A percentile compares a stretch with the other conserved stretches of the same genome.
Conservation (phyloP, 371 early-diverging fungal genomes). For the Lichtheimia ramosa region DNA sequence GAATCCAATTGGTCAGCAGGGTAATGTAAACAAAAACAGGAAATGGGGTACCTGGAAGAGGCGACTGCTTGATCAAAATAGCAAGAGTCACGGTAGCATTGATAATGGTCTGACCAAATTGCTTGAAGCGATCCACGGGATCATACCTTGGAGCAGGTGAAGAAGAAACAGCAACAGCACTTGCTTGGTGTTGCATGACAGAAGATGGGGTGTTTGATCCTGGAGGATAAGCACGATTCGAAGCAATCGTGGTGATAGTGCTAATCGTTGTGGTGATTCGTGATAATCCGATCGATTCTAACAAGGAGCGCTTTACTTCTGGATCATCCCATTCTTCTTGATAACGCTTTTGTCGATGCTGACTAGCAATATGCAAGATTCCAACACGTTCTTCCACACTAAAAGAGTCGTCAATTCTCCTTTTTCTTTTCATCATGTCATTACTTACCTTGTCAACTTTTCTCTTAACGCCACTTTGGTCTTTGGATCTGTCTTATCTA, state of each 20-base stretch:
- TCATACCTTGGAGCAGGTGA: not conserved
- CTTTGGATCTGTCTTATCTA: constrained; percentile 31
- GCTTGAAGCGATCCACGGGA: constrained; percentile 20
- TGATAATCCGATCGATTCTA: constrained; percentile 9
- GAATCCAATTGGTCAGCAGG: not conserved
- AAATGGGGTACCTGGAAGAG: constrained; percentile 19
- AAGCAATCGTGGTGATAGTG: constrained; percentile 15
- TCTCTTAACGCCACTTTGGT: constrained; percentile 24
- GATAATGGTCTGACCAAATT: constrained; percentile 24
- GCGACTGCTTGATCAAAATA: constrained; percentile 26
- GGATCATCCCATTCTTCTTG: constrained; percentile 10
- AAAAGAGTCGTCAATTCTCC: not conserved
- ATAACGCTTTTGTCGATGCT: constrained; percentile 15
- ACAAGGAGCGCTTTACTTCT: constrained; percentile 3
- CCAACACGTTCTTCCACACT: constrained; percentile 48
- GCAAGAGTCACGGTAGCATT: constrained; percentile 23
- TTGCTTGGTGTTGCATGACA: not conserved
- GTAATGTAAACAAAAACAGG: not conserved
- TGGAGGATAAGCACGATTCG: not conserved
- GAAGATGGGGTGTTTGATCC: not conserved
- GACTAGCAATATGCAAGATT: constrained; percentile 28
- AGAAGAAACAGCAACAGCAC: too few species aligned
- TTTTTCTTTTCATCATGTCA: too few species aligned
- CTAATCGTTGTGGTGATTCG: constrained; percentile 12
- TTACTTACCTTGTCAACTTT: constrained; percentile 19